phyloP scores from a whole-genome alignment of 805 yeast genomes.

The Scheffersomyces stipitis region DNA sequence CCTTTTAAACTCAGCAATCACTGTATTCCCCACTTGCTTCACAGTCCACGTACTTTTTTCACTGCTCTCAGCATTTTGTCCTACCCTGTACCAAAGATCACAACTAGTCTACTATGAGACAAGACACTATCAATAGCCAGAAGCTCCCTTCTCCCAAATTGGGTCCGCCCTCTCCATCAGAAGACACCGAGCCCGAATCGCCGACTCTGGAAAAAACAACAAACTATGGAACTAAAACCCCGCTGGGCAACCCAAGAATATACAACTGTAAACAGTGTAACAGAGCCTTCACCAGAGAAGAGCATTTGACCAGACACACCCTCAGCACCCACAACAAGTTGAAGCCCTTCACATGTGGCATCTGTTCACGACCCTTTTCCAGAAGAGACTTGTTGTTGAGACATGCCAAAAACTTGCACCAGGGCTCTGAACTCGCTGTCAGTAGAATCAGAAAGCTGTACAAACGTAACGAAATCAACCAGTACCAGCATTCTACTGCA shows the following conservation, averaged over 20 bases:
- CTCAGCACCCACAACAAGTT: conserved; percentile 44
- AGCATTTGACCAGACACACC: conserved; percentile 43
- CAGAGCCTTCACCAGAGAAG: conserved; percentile 48
- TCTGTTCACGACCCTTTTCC: conserved; percentile 43
- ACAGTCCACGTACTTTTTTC: too few species aligned
- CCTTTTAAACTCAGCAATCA: too few species aligned
- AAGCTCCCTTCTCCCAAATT: background rate
- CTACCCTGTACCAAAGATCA: too few species aligned
- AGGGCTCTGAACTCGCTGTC: conserved; percentile 45
- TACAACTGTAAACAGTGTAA: conserved; percentile 41
- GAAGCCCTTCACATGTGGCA: conserved; percentile 45
- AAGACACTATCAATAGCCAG: background rate
- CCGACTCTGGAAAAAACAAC: conserved; percentile 5
- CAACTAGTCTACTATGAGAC: background rate
- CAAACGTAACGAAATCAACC: conserved; percentile 19
- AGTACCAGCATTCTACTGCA: conserved; percentile 2
- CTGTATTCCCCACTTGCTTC: too few species aligned
- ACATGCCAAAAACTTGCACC: conserved; percentile 46
- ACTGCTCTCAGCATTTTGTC: too few species aligned
- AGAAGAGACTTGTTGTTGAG: conserved; percentile 43
- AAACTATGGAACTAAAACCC: conserved; percentile 41
- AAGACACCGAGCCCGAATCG: background rate
- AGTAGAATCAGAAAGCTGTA: conserved; percentile 41
- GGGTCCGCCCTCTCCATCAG: background rate
- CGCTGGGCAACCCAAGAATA: conserved; percentile 44